A percentile compares a stretch with the other conserved stretches of the same genome.
Evolutionary conservation across 2,329 filamentous ascomycete genomes (phyloP).

Genomic region (Aspergillus ibericus): DNA sequence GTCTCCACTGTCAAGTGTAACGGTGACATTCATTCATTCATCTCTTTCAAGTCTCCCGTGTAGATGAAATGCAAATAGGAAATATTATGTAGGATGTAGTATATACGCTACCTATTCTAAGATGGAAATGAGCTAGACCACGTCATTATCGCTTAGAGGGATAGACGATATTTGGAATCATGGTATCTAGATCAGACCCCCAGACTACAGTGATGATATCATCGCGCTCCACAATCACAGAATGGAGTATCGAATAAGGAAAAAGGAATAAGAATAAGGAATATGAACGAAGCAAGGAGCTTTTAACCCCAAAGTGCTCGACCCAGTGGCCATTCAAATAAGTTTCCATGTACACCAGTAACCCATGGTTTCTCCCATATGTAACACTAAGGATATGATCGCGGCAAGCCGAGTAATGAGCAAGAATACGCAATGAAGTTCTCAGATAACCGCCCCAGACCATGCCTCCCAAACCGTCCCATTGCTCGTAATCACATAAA

Average conservation of each 20-base stretch:
- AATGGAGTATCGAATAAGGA: no score
- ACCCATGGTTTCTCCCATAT: constrained; percentile 8
- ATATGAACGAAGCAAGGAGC: not conserved
- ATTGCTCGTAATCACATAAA: constrained; percentile 30
- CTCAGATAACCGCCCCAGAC: constrained; percentile 27
- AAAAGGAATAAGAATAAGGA: no score
- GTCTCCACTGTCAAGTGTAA: no score
- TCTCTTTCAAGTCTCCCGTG: no score
- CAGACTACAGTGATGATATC: not conserved
- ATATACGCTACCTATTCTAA: not conserved
- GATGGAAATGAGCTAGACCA: not conserved
- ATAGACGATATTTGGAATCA: no score
- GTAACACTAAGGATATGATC: constrained; percentile 14
- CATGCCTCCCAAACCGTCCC: constrained; percentile 23
- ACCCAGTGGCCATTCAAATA: not conserved
- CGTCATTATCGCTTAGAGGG: no score
- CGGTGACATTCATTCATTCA: no score
- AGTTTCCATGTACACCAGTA: constrained; percentile 11
- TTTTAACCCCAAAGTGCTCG: not conserved
- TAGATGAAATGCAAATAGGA: no score
- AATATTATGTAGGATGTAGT: no score
- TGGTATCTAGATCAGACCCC: no score
- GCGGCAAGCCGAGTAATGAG: constrained; percentile 5
- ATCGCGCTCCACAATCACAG: no score
- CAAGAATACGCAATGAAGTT: constrained; percentile 12